A percentile compares a stretch with the other conserved stretches of the same genome.
Conservation (phyloP, 768 basidiomycete species). For the Tylopilus rubrobrunneus region DNA sequence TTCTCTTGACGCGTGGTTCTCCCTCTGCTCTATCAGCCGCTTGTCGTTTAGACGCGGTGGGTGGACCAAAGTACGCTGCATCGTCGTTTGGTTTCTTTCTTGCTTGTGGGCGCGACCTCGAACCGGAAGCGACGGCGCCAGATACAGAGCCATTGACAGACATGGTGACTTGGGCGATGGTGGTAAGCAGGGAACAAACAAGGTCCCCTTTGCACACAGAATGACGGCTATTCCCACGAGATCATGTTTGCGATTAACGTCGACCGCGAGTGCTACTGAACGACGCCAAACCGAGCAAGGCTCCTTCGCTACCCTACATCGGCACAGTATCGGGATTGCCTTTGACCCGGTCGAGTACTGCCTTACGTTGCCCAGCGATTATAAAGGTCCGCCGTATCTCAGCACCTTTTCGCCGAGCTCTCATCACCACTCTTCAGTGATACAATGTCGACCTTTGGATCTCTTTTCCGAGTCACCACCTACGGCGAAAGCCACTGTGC, state of each 20-base stretch:
- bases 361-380: slow-evolving; percentile 11
- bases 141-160: slow-evolving; percentile 23
- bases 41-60: slow-evolving; percentile 58
- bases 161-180: slow-evolving; percentile 11
- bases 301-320: not conserved
- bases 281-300: not conserved
- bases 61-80: slow-evolving; percentile 64
- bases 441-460: slow-evolving; percentile 90
- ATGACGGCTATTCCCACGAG: slow-evolving; percentile 21
- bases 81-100: slow-evolving; percentile 65
- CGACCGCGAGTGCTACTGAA: not conserved
- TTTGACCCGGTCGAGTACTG: slow-evolving; percentile 23
- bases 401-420: slow-evolving; percentile 2
- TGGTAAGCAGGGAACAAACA: not conserved
- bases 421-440: slow-evolving; percentile 7
- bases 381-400: slow-evolving; percentile 21
- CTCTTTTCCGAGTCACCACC: slow-evolving; percentile 89
- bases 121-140: slow-evolving; percentile 36
- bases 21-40: slow-evolving; percentile 67
- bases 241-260: not conserved
- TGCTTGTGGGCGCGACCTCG: slow-evolving; percentile 60
- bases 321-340: slow-evolving; percentile 6
- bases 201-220: slow-evolving; percentile 1
- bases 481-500: slow-evolving; percentile 98
- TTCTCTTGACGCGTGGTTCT: slow-evolving; percentile 73